A percentile compares a stretch with the other conserved stretches of the same genome.
These are phyloP conservation scores for Sergeia podlipaevii DNA, from an alignment of 208 protist species.

Conservation along the genomic window DNA sequence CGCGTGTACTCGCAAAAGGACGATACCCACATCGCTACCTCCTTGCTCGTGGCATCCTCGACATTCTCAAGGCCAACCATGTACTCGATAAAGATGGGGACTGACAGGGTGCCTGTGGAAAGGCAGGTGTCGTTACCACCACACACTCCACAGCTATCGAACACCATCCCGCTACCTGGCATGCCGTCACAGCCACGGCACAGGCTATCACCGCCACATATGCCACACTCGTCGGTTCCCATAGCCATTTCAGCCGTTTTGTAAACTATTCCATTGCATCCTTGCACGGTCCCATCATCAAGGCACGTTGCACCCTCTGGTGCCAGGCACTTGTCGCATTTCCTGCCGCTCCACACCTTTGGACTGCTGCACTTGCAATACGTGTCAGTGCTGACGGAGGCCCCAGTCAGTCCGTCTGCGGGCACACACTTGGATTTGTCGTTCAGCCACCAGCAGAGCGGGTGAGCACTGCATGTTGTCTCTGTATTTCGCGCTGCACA, in stretches of 20 bases:
- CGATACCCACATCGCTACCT: conserved; percentile 8
- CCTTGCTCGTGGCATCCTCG: background rate
- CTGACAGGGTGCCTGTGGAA: background rate
- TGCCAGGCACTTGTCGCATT: conserved; percentile 23
- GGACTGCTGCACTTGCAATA: conserved; percentile 21
- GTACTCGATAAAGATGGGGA: conserved; percentile 25
- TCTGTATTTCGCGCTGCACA: conserved; percentile 5
- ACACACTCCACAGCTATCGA: conserved; percentile 56
- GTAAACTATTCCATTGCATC: conserved; percentile 35
- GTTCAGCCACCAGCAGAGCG: conserved; percentile 26
- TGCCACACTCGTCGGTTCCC: conserved; percentile 29
- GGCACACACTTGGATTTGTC: background rate
- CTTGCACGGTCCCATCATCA: conserved; percentile 8
- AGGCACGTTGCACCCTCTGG: conserved; percentile 27
- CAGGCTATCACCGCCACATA: conserved; percentile 43
- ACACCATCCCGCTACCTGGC: conserved; percentile 18
- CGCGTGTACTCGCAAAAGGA: conserved; percentile 1
- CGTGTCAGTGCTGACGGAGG: conserved; percentile 1
- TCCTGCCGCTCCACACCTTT: conserved; percentile 15
- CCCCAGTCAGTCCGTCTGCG: background rate
- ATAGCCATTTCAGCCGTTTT: background rate
- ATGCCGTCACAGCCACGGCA: conserved; percentile 57
- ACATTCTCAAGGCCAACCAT: conserved; percentile 24
- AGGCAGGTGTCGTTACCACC: conserved; percentile 36
- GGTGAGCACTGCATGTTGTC: conserved; percentile 8